Conservation (phyloP, 2,329 filamentous ascomycete genomes). For the Neopestalotiopsis sp. region DNA sequence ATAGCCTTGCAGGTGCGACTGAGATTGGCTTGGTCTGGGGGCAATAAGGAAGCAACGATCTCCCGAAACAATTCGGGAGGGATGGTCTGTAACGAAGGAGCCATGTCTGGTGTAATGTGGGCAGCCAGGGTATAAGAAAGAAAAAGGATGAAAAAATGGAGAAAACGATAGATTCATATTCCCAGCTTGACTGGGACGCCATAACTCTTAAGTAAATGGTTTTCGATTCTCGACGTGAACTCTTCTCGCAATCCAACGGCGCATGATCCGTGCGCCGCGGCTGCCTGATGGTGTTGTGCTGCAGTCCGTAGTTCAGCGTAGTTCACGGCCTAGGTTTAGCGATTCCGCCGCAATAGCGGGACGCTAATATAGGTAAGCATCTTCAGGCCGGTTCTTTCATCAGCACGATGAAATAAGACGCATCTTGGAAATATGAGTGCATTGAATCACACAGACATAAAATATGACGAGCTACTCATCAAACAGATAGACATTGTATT, state of each 20-base stretch:
- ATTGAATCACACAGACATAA: no score
- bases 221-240: background rate
- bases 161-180: no score
- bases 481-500: no score
- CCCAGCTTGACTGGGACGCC: background rate
- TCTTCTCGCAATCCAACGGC: background rate
- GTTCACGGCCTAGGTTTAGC: no score
- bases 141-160: no score
- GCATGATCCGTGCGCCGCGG: background rate
- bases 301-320: background rate
- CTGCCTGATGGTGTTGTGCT: background rate
- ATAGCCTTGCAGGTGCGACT: constrained; percentile 15
- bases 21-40: constrained; percentile 14
- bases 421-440: no score
- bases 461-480: no score
- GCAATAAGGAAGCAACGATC: background rate
- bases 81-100: background rate
- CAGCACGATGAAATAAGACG: no score
- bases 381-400: no score
- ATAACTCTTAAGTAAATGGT: background rate
- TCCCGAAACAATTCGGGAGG: background rate
- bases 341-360: no score
- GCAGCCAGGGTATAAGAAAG: no score
- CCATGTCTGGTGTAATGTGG: background rate
- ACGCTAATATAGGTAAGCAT: no score